These are phyloP conservation scores for Penicillium alfredii DNA, from an alignment of 495 filamentous ascomycete genomes.

Conservation along the genomic window DNA sequence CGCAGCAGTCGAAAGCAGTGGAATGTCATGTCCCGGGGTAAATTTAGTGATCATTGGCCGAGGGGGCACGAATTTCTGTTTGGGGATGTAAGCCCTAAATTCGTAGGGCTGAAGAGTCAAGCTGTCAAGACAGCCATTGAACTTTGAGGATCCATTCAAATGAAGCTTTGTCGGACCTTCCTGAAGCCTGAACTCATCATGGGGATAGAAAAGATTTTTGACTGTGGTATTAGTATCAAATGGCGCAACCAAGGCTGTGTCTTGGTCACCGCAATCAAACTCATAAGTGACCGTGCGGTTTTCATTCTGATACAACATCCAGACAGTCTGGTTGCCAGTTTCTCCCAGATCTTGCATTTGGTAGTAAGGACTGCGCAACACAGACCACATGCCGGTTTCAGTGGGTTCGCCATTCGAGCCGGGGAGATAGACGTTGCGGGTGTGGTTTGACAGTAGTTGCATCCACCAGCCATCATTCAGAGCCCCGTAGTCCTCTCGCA, in stretches of 20 bases:
- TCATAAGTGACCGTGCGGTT: slow-evolving; percentile 50
- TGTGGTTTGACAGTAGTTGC: slow-evolving; percentile 56
- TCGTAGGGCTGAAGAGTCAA: slow-evolving; percentile 53
- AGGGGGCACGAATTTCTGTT: slow-evolving; percentile 42
- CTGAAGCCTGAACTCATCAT: slow-evolving; percentile 49
- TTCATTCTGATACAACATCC: slow-evolving; percentile 63
- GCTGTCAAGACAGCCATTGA: slow-evolving; percentile 52
- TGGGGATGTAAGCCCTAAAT: slow-evolving; percentile 59
- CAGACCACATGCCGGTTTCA: slow-evolving; percentile 64
- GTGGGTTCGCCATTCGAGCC: slow-evolving; percentile 52
- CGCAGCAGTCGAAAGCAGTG: slow-evolving; percentile 46
- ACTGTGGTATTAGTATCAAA: slow-evolving; percentile 52
- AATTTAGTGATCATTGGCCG: slow-evolving; percentile 63
- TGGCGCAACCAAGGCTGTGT: slow-evolving; percentile 50
- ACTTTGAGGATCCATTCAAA: slow-evolving; percentile 37
- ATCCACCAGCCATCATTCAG: slow-evolving; percentile 62
- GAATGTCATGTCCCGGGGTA: slow-evolving; percentile 57
- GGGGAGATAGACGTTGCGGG: slow-evolving; percentile 42
- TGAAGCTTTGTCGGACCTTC: slow-evolving; percentile 33
- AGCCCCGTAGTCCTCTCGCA: slow-evolving; percentile 53
- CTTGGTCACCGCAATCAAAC: slow-evolving; percentile 51
- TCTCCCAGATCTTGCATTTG: slow-evolving; percentile 47
- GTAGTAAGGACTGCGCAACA: slow-evolving; percentile 46
- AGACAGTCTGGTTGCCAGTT: slow-evolving; percentile 50
- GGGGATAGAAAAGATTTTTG: slow-evolving; percentile 62